phyloP scores from a whole-genome alignment of 108 stramenopile genomes.

The Chaetoceros tenuissimus region DNA sequence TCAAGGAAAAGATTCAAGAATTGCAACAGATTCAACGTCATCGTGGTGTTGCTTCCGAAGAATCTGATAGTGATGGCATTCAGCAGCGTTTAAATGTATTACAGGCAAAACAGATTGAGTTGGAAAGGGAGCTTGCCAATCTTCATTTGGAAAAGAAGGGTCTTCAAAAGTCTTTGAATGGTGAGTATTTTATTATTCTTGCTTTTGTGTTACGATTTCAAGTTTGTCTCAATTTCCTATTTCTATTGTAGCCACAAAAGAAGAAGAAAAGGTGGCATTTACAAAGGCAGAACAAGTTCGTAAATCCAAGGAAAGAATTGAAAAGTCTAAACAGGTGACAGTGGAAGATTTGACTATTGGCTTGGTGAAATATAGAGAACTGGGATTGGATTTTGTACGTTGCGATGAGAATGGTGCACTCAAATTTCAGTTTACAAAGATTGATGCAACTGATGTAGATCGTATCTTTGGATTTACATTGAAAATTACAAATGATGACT shows the following conservation, averaged over 20 bases:
- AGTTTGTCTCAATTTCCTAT: neutral
- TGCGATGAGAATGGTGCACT: constrained; percentile 24
- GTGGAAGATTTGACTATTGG: constrained; percentile 52
- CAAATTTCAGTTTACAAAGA: constrained; percentile 26
- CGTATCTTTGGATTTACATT: constrained; percentile 41
- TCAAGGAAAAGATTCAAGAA: neutral
- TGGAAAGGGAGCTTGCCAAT: neutral
- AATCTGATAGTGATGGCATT: neutral
- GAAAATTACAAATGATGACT: constrained; percentile 27
- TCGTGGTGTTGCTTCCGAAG: neutral
- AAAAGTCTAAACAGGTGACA: constrained; percentile 35
- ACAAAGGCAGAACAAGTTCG: constrained; percentile 4
- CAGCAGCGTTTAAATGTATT: neutral
- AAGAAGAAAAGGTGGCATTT: neutral
- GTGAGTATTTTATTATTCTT: neutral
- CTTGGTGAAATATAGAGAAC: constrained; percentile 41
- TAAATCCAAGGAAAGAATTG: constrained; percentile 14
- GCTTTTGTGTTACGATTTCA: neutral
- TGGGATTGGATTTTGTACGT: constrained; percentile 43
- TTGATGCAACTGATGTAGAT: constrained; percentile 28
- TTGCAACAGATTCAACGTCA: neutral
- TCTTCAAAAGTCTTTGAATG: neutral
- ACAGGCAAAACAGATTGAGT: neutral
- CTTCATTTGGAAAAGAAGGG: neutral
- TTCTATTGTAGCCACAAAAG: neutral